Percentiles rank a stretch among this genome's conserved stretches.
phyloP scores from a whole-genome alignment of 208 protist species.

The Jaenimonas drosophilae region DNA sequence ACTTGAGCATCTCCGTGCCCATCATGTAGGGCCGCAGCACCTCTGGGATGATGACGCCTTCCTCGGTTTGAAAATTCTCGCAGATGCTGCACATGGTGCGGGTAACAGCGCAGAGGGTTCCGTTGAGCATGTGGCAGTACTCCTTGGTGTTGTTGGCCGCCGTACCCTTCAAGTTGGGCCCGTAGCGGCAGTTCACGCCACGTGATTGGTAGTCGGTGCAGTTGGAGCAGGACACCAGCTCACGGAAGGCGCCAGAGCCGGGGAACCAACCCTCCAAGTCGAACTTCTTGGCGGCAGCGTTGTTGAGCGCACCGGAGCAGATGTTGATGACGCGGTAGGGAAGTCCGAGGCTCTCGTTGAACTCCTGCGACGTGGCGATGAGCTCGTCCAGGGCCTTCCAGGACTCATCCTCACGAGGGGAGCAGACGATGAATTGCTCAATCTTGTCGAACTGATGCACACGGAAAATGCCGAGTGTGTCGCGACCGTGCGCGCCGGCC shows the following conservation, averaged over 20 bases:
- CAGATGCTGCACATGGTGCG: constrained; percentile 99
- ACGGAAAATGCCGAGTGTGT: constrained; percentile 94
- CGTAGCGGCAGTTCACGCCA: constrained; percentile 83
- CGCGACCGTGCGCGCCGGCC: constrained; percentile 92
- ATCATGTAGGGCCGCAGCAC: constrained; percentile 89
- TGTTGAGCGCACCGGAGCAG: constrained; percentile 96
- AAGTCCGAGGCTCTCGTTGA: constrained; percentile 90
- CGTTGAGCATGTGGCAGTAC: constrained; percentile 99
- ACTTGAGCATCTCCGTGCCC: constrained; percentile 72
- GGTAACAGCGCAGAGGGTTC: constrained; percentile 96
- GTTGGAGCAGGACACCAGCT: constrained; percentile 99
- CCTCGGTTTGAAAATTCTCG: constrained; percentile 99
- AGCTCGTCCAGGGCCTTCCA: constrained; percentile 89
- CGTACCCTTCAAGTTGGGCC: constrained; percentile 67
- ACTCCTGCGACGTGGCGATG: constrained; percentile 89
- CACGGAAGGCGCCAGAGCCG: constrained; percentile 92
- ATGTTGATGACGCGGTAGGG: constrained; percentile 94
- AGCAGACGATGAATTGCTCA: constrained; percentile 93
- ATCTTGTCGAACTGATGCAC: constrained; percentile 97
- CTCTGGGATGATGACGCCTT: constrained; percentile 90
- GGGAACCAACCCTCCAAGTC: constrained; percentile 99
- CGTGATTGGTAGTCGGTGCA: constrained; percentile 99
- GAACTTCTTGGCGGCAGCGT: constrained; percentile 99
- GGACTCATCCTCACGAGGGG: constrained; percentile 83
- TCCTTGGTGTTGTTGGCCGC: constrained; percentile 83